Evolutionary conservation across 345 rosid genomes (phyloP), one percentile per base, ranked within the genome.

Genomic region (Brassica nigra): DNA sequence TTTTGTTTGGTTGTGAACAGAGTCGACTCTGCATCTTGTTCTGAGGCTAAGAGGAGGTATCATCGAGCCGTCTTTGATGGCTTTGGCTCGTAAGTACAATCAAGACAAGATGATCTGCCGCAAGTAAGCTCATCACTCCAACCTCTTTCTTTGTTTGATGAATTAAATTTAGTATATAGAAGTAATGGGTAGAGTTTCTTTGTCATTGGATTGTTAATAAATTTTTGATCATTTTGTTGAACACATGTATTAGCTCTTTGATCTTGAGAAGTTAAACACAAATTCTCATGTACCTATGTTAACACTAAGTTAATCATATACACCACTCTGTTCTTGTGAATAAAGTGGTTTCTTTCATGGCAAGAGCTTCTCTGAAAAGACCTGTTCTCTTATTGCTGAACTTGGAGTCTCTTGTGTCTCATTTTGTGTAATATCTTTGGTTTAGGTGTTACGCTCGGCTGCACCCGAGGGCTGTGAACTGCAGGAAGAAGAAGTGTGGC

Each of bases 401-500:
- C 23, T 20, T 20, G 0, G 23, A 20, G 23, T 20, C 23, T 20
- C 23, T 20, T 20, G 23, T 20, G 31, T 70, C 2, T 2, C 11
- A 1, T 36, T 0, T 47, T 72, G 61, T 16, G 52, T 44, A 12
- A 39, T 47, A 47, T 47, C 15, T 12, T 47, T 12, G 15, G 2
- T 70, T 3, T 18, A 95, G 99, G 80, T 94, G 97, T 70, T 94
- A 94, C 75, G 99, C 99, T 1, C 97, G 99, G 63, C 84, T 94
- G 33, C 99, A 92, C 78, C 99, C 97, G 8, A 88, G 99, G 54
- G 99, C 99, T 62, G 97, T 92, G 5, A 94, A 94, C 88, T 94
- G 97, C 89, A 85, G 99, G 92, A 94, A 94, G 80, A 94, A 92
- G 91, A 94, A 94, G 85, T 94, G 98, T 75, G 98, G 98, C 6